Conservation (phyloP, 805 yeast species). For the Candida krabiensis region DNA sequence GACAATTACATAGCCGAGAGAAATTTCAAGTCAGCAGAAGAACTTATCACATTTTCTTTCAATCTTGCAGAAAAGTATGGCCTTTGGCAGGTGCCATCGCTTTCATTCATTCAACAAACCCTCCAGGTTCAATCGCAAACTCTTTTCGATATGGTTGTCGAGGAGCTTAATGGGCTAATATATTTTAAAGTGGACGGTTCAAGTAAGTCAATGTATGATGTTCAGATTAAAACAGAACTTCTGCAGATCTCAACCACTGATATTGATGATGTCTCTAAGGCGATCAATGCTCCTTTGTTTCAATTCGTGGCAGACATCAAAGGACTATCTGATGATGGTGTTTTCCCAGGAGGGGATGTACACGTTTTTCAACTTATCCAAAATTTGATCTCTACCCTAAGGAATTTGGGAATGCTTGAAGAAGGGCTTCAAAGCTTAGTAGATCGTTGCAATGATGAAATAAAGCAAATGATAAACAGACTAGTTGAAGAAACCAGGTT, state of each 20-base stretch:
- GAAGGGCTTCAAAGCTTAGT: conserved; percentile 54
- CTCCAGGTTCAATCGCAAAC: conserved; percentile 57
- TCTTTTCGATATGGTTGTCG: conserved; percentile 70
- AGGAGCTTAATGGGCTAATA: conserved; percentile 66
- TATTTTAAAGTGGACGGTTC: conserved; percentile 24
- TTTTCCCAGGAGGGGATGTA: conserved; percentile 25
- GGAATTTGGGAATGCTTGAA: conserved; percentile 58
- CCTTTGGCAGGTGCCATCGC: conserved; percentile 58
- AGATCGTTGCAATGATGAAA: conserved; percentile 58
- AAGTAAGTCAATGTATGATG: conserved; percentile 32
- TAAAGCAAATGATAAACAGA: conserved; percentile 60
- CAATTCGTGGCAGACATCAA: conserved; percentile 34
- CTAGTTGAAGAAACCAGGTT: conserved; percentile 64
- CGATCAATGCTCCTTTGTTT: conserved; percentile 35
- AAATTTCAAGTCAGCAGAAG: conserved; percentile 53
- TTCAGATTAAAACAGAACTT: conserved; percentile 14
- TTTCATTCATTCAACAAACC: conserved; percentile 49
- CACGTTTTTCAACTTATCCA: conserved; percentile 22
- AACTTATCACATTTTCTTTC: conserved; percentile 37
- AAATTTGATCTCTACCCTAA: conserved; percentile 19
- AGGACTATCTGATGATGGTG: conserved; percentile 20
- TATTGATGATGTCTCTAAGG: conserved; percentile 25
- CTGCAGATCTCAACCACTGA: conserved; percentile 23
- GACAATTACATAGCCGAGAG: conserved; percentile 71
- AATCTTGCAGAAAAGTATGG: conserved; percentile 49